Conservation (phyloP, 2,329 filamentous ascomycete species). For the Phialemonium atrogriseum region DNA sequence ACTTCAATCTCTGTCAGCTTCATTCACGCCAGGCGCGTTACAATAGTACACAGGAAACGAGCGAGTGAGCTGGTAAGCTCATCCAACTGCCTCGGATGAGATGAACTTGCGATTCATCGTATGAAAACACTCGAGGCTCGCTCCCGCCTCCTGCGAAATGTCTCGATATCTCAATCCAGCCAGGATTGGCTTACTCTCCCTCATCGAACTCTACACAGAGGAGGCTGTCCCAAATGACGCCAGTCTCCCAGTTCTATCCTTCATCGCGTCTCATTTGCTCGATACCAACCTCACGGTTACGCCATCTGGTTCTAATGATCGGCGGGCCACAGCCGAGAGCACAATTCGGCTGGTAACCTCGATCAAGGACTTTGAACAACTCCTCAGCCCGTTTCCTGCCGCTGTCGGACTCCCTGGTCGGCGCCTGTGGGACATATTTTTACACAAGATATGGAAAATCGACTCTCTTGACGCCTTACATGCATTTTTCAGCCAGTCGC, state of each 20-base stretch:
- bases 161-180: constrained; percentile 80
- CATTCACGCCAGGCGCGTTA: too few relatives aligned
- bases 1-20: too few relatives aligned
- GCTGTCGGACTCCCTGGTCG: constrained; percentile 59
- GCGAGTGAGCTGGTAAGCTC: too few relatives aligned
- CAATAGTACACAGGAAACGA: too few relatives aligned
- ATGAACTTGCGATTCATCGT: too few relatives aligned
- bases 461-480: constrained; percentile 76
- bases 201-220: constrained; percentile 75
- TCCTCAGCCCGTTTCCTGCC: constrained; percentile 44
- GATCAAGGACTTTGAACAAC: constrained; percentile 50
- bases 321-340: constrained; percentile 41
- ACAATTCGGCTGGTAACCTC: constrained; percentile 44
- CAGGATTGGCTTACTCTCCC: constrained; percentile 72
- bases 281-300: constrained; percentile 27
- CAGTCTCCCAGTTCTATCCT: constrained; percentile 31
- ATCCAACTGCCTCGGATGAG: background rate
- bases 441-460: constrained; percentile 75
- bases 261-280: constrained; percentile 34
- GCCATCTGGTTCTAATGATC: constrained; percentile 13
- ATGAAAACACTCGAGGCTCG: too few relatives aligned
- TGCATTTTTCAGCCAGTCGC: constrained; percentile 65
- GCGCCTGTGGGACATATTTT: constrained; percentile 79
- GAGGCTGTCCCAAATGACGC: constrained; percentile 37
- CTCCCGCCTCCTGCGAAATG: constrained; percentile 37